These are phyloP conservation scores for Fusarium algeriense DNA, from an alignment of 2,329 filamentous ascomycete species.

Conservation along the genomic window DNA sequence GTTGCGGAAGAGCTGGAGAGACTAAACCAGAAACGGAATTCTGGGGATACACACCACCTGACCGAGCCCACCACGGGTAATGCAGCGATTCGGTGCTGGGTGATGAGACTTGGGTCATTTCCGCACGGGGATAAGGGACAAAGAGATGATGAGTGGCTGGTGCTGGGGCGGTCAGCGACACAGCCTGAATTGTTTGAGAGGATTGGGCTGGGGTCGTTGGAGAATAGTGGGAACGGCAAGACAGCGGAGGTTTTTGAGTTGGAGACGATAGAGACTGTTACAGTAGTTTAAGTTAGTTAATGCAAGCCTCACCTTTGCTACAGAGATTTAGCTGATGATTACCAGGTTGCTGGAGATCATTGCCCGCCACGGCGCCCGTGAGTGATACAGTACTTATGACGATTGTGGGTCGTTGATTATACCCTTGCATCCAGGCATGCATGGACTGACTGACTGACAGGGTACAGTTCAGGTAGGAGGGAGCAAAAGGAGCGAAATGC, in stretches of 20 bases:
- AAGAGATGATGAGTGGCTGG: conserved; percentile 24
- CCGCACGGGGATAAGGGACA: background rate
- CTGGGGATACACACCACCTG: background rate
- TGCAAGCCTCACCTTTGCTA: background rate
- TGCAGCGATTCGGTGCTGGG: conserved; percentile 28
- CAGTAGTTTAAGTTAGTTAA: conserved; percentile 15
- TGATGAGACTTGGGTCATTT: conserved; percentile 31
- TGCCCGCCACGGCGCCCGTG: background rate
- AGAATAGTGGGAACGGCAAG: background rate
- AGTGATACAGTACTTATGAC: conserved; percentile 1
- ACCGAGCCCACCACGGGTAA: background rate
- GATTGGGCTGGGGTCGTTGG: conserved; percentile 24
- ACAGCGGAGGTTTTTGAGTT: background rate
- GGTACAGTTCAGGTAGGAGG: background rate
- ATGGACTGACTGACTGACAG: background rate
- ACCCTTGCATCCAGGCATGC: background rate
- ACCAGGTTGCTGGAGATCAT: background rate
- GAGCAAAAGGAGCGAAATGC: background rate
- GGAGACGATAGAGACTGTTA: conserved; percentile 10
- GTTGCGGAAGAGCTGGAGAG: background rate
- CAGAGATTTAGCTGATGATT: background rate
- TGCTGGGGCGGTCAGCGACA: conserved; percentile 25
- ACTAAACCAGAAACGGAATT: background rate
- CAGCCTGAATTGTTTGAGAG: conserved; percentile 22
- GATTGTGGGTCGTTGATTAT: conserved; percentile 12